phyloP scores from a whole-genome alignment of 257 asterid genomes.

The Datura wrightii region DNA sequence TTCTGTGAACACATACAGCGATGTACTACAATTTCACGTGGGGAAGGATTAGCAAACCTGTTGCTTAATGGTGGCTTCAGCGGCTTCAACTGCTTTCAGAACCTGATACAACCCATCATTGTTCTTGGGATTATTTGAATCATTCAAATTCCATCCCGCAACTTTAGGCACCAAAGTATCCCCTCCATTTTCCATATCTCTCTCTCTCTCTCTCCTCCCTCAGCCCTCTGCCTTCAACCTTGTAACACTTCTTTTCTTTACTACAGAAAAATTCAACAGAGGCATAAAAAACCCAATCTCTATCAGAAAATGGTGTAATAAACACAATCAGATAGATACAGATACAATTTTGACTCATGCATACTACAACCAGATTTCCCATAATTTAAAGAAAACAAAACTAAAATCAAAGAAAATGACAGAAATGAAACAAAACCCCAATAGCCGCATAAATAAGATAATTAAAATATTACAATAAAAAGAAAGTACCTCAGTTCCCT shows the following conservation, averaged over 20 bases:
- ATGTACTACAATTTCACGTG: background rate
- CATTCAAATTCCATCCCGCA: slow-evolving; percentile 61
- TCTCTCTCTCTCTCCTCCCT: background rate
- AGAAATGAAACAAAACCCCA: background rate
- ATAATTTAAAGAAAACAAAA: background rate
- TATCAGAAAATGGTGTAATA: slow-evolving; percentile 22
- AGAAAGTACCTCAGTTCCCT: background rate
- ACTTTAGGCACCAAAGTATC: slow-evolving; percentile 57
- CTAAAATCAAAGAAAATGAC: background rate
- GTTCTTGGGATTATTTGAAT: slow-evolving; percentile 53
- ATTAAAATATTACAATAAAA: background rate
- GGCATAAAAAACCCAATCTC: background rate
- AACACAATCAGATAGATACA: background rate
- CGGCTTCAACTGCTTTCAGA: slow-evolving; percentile 96
- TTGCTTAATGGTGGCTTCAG: slow-evolving; percentile 87
- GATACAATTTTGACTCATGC: background rate
- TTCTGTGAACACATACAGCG: background rate
- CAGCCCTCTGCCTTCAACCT: slow-evolving; percentile 20
- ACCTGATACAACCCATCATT: slow-evolving; percentile 84
- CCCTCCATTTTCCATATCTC: slow-evolving; percentile 76
- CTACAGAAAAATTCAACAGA: slow-evolving; percentile 4
- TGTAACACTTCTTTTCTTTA: background rate
- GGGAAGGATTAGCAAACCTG: slow-evolving; percentile 54
- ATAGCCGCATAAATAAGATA: background rate
- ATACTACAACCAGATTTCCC: background rate